Evolutionary conservation across 164 flowering plant species (phyloP), one percentile per base, ranked within the genome.

Genomic region (Santalum album): DNA sequence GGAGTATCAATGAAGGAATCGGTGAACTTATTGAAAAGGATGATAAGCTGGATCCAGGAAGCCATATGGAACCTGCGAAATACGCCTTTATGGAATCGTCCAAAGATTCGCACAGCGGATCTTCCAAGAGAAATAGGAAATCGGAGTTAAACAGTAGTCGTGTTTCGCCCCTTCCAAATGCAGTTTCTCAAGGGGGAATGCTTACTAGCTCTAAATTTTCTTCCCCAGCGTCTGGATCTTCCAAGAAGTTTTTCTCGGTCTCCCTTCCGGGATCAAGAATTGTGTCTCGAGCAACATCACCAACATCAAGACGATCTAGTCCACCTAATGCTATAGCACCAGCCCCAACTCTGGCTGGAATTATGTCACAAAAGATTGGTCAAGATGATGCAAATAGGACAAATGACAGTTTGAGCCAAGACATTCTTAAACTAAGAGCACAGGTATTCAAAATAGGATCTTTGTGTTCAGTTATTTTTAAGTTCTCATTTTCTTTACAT

Each of bases 271-370:
- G 51, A 22, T 49, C 51, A 22, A 22, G 51, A 49, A 49, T 22
- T n/a, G 27, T 23, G 12, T 49, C 51, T 49, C 51, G 51, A 49
- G 51, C 32, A 25, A 49, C 51, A 49, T 49, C 51, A 22, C 51
- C 51, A 17, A 49, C 51, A 49, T 49, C 51, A 22, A 49, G 27
- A 49, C 51, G 51, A 14, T n/a, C 51, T 25, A 49, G 51, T 49
- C 51, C 51, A 22, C 32, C 51, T 25, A 26, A 27, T 49, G 17
- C 51, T 6, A 49, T 14, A 3, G 23, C 51, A 49, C 51, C 51
- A 22, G 23, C 51, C 51, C 51, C 26, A 25, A 23, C n/a, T 23
- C 18, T 49, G 26, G 32, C 0, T 49, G 51, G 26, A 9, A 16
- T 22, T 25, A n/a, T 27, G 7, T 18, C 26, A n/a, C n/a, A n/a